These are phyloP conservation scores for Phalaenopsis hybrid DNA, from an alignment of 116 monocot genomes.

Conservation along the genomic window DNA sequence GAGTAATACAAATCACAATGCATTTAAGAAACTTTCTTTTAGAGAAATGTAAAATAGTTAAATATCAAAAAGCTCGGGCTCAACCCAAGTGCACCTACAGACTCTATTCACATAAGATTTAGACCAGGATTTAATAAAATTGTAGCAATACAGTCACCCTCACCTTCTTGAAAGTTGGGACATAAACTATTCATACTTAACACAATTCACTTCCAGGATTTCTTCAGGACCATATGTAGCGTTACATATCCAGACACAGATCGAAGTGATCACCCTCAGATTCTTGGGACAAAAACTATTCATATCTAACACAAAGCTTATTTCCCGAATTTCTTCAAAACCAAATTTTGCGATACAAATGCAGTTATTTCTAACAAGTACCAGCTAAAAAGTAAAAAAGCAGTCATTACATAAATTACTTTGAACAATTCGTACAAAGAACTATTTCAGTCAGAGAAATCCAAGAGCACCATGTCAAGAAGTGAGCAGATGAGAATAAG, in stretches of 20 bases:
- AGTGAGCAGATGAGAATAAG: neutral
- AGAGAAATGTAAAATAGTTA: neutral
- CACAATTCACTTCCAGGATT: too few species aligned
- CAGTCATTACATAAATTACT: neutral
- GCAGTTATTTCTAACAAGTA: neutral
- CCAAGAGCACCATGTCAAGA: neutral
- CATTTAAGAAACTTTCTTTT: neutral
- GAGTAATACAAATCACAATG: neutral
- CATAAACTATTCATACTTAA: too few species aligned
- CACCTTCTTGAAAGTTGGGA: too few species aligned
- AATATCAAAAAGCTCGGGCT: neutral
- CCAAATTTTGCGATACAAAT: neutral
- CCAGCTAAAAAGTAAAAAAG: neutral
- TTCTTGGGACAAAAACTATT: neutral
- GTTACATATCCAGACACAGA: neutral
- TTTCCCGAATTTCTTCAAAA: neutral
- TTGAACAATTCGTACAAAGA: neutral
- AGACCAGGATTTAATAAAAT: neutral
- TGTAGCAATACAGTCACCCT: neutral
- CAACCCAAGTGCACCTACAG: neutral
- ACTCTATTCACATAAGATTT: neutral
- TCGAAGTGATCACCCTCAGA: neutral
- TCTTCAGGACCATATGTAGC: too few species aligned
- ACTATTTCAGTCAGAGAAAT: neutral
- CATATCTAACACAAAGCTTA: neutral